A percentile compares a stretch with the other conserved stretches of the same genome.
These are phyloP conservation scores for Globisporangium recalcitrans DNA, from an alignment of 352 stramenopile genomes.

Conservation along the genomic window DNA sequence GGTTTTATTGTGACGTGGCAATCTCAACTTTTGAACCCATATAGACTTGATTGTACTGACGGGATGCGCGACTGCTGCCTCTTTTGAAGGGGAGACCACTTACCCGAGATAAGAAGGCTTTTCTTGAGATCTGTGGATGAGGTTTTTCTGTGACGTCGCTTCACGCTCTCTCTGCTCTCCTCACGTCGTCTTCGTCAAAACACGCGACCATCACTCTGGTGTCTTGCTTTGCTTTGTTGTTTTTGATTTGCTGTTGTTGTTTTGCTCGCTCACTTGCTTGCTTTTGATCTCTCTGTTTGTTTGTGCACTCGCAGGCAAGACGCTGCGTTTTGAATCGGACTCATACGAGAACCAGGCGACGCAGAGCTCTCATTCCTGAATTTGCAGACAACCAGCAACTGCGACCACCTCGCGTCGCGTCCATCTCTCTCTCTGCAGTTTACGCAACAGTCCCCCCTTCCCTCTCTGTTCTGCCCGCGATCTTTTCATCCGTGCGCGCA, in stretches of 20 bases:
- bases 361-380: constrained; percentile 12
- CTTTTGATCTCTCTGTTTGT: background rate
- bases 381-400: constrained; percentile 7
- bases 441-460: constrained; percentile 6
- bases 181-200: constrained; percentile 7
- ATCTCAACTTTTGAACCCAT: background rate
- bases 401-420: constrained; percentile 1
- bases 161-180: background rate
- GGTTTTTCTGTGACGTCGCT: constrained; percentile 13
- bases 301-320: background rate
- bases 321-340: background rate
- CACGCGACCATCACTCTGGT: constrained; percentile 2
- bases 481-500: background rate
- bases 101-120: too few relatives aligned
- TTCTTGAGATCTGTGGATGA: background rate
- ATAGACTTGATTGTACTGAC: too few relatives aligned
- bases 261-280: background rate
- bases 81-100: too few relatives aligned
- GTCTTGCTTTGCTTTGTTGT: too few relatives aligned
- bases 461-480: too few relatives aligned
- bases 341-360: background rate
- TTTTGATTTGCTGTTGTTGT: background rate
- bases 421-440: constrained; percentile 5
- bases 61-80: too few relatives aligned
- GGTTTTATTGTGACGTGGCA: constrained; percentile 12